phyloP scores from a whole-genome alignment of 805 yeast species.

The Saturnispora sanitii region DNA sequence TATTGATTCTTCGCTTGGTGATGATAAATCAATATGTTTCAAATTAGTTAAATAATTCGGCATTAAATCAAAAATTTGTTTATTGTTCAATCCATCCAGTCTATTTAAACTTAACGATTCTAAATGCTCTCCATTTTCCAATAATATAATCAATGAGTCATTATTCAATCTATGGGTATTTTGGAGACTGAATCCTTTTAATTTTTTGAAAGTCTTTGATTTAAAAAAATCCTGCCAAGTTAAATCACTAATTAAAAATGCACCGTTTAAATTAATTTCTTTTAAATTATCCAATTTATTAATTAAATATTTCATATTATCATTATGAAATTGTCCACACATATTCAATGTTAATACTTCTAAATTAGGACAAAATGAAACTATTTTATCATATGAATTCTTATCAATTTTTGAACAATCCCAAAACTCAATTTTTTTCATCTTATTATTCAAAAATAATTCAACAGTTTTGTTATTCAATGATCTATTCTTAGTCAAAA shows the following conservation, averaged over 20 bases:
- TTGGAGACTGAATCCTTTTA: slow-evolving; percentile 51
- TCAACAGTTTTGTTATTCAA: slow-evolving; percentile 62
- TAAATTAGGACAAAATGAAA: slow-evolving; percentile 69
- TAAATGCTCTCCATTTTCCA: slow-evolving; percentile 48
- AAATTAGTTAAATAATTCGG: slow-evolving; percentile 53
- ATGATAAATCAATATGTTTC: slow-evolving; percentile 52
- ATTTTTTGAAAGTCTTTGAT: slow-evolving; percentile 36
- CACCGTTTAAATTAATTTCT: slow-evolving; percentile 70
- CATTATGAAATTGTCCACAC: slow-evolving; percentile 90
- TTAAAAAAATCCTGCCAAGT: slow-evolving; percentile 75
- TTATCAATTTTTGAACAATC: slow-evolving; percentile 78
- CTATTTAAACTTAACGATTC: slow-evolving; percentile 52
- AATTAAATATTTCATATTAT: slow-evolving; percentile 53
- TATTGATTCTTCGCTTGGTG: slow-evolving; percentile 56
- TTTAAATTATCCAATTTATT: slow-evolving; percentile 47
- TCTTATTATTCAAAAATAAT: slow-evolving; percentile 57
- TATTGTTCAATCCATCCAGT: slow-evolving; percentile 59
- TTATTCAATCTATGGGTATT: slow-evolving; percentile 80
- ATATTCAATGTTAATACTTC: slow-evolving; percentile 59
- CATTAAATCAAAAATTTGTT: slow-evolving; percentile 48
- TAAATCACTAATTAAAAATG: slow-evolving; percentile 68
- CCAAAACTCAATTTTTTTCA: slow-evolving; percentile 63
- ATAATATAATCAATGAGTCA: slow-evolving; percentile 50
- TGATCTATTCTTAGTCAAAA: slow-evolving; percentile 75
- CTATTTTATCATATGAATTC: slow-evolving; percentile 57